Conservation (phyloP, 371 early-diverging fungal genomes). For the Dichotomocladium elegans region DNA sequence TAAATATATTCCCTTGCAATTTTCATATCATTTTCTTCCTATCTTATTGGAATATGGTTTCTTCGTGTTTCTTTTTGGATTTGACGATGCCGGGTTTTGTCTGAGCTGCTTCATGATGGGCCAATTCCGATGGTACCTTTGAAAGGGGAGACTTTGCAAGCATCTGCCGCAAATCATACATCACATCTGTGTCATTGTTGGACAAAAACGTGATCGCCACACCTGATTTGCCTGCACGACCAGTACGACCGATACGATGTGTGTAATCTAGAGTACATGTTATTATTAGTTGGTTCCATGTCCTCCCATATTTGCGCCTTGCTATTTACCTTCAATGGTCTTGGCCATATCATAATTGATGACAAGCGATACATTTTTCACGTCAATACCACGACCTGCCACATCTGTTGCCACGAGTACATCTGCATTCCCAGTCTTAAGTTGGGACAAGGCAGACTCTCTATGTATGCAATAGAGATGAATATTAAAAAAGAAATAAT, state of each 20-base stretch:
- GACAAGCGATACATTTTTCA: conserved; percentile 95
- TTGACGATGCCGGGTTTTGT: conserved; percentile 58
- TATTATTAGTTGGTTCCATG: neutral
- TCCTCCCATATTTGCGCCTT: neutral
- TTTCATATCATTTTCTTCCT: neutral
- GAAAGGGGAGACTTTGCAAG: conserved; percentile 77
- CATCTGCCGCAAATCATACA: conserved; percentile 88
- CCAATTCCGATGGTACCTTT: conserved; percentile 82
- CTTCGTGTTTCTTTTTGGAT: conserved; percentile 58
- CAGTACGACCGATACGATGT: conserved; percentile 97
- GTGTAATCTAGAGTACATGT: conserved; percentile 72
- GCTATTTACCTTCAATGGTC: conserved; percentile 80
- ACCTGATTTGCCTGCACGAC: conserved; percentile 96
- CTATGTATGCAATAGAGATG: conserved; percentile 12
- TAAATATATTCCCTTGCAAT: neutral
- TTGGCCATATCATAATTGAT: conserved; percentile 98
- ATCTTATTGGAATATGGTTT: conserved; percentile 50
- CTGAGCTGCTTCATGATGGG: conserved; percentile 83
- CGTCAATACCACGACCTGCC: conserved; percentile 98
- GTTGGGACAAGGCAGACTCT: conserved; percentile 66
- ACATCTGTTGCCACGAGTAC: conserved; percentile 96
- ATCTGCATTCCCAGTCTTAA: conserved; percentile 74
- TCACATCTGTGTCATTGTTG: conserved; percentile 81
- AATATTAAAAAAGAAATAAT: neutral
- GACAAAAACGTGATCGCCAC: conserved; percentile 90